Evolutionary conservation across 2,329 filamentous ascomycete species (phyloP), one percentile per base, ranked within the genome.

Genomic region (Aspergillus sp.): DNA sequence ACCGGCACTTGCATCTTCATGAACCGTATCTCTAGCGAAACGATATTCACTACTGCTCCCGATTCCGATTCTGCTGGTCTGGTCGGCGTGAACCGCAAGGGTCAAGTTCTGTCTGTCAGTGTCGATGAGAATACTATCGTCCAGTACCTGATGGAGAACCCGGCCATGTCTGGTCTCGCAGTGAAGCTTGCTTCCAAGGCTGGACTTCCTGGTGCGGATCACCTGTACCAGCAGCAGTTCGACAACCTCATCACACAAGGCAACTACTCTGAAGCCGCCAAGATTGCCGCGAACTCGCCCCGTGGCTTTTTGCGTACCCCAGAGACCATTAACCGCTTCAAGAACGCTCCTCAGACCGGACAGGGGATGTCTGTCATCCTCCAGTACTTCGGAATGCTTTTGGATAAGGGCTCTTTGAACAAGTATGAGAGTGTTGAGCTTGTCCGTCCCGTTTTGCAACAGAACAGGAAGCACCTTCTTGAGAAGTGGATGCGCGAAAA

Each of bases 21-120:
- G 92, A 99, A 99, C 84, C 90, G 96, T 70, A 99, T 99, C 72
- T 99, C 95, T 36, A 96, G 92, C 82, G 95, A 99, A 75, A 99
- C 95, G 25, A 98, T 99, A 75, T 99, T 99, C 81, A 96, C 94
- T 25, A 97, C 93, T 19, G 90, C 91, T 50, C 82, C 88, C 38
- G 95, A 99, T 75, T 85, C 86, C 57, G 88, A 92, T 21, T 96
- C 92, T 17, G 87, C 89, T 49, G 96, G 96, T 70, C 90, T 99
- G 64, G 86, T 99, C 56, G 92, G 92, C 69, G 94, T 99, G 75
- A 99, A 99, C 82, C 89, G 96, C 72, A 96, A 96, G 82, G 96
- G 95, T 64, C 95, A 99, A 79, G 93, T 98, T 50, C 85, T 99
- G 63, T 92, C 93, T 59, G 95, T 98, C 62, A 93, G 90, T 66